These are phyloP conservation scores for Blastocladiella emersonii DNA, from an alignment of 371 early-diverging fungal genomes.

Conservation along the genomic window DNA sequence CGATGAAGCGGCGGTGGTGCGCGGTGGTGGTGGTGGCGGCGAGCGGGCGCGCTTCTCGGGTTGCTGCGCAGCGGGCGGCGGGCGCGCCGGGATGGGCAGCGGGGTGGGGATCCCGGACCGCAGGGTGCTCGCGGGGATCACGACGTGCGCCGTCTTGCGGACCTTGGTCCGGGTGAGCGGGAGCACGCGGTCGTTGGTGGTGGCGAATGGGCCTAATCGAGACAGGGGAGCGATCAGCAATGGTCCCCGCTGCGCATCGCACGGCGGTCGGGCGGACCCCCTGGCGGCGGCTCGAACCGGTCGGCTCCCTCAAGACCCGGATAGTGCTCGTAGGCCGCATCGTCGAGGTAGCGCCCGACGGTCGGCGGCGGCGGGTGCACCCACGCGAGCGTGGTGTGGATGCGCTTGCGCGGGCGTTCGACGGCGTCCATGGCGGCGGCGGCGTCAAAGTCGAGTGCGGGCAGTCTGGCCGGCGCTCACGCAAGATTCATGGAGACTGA, in stretches of 20 bases:
- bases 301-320: too few species aligned
- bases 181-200: neutral
- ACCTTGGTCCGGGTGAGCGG: neutral
- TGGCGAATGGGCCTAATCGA: neutral
- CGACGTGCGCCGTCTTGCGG: neutral
- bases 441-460: too few species aligned
- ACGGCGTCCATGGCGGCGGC: neutral
- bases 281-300: too few species aligned
- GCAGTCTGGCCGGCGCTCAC: too few species aligned
- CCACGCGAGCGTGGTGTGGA: neutral
- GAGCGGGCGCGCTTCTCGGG: too few species aligned
- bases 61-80: too few species aligned
- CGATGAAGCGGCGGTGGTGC: too few species aligned
- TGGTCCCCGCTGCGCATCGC: too few species aligned
- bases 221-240: neutral
- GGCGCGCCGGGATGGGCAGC: neutral
- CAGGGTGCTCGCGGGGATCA: neutral
- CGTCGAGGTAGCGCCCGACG: neutral
- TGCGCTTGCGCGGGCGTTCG: neutral
- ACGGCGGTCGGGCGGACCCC: too few species aligned
- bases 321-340: neutral
- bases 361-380: neutral
- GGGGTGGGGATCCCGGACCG: neutral
- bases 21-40: too few species aligned
- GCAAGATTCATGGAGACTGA: too few species aligned